These are phyloP conservation scores for Jatropha podagrica DNA, from an alignment of 441 rosid species.

Conservation along the genomic window DNA sequence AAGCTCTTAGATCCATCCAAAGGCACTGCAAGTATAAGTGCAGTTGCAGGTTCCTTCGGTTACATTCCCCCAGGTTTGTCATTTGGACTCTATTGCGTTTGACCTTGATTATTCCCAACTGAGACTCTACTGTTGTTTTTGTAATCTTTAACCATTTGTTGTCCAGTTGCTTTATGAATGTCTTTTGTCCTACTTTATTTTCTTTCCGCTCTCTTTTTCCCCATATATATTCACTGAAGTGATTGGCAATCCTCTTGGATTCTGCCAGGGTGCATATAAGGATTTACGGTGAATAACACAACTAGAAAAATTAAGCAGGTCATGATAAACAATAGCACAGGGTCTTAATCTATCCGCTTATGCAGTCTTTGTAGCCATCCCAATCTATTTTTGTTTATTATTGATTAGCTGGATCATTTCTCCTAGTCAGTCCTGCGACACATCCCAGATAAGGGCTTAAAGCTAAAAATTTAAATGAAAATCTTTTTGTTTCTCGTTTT, in stretches of 20 bases:
- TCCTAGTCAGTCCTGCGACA: background rate
- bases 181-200: background rate
- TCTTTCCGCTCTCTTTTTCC: background rate
- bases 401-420: background rate
- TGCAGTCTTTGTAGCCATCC: background rate
- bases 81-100: background rate
- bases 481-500: background rate
- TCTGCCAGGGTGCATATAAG: no score
- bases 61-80: constrained; percentile 90
- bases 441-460: background rate
- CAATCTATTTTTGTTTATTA: background rate
- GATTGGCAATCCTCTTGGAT: no score
- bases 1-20: constrained; percentile 89
- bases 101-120: background rate
- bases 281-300: no score
- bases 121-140: background rate
- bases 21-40: constrained; percentile 97
- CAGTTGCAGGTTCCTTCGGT: constrained; percentile 97
- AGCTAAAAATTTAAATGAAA: background rate
- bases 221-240: no score
- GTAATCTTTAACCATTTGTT: background rate
- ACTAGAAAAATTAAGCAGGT: no score
- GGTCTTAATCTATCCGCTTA: no score
- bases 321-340: no score
- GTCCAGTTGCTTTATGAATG: background rate